Evolutionary conservation across 2,329 filamentous ascomycete genomes (phyloP).

Genomic region (Sporothrix curviconia): DNA sequence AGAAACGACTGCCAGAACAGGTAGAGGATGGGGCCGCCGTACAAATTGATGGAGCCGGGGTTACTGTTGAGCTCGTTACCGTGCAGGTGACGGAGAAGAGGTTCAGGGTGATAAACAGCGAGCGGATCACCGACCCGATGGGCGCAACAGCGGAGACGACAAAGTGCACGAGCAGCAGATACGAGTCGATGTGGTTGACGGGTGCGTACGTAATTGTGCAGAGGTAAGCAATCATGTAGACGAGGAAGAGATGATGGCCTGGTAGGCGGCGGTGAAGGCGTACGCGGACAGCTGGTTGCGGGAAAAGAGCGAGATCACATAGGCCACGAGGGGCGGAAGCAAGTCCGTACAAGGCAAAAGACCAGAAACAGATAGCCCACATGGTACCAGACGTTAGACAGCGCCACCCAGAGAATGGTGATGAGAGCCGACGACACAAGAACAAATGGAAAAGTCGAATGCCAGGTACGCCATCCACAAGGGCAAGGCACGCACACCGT

Average conservation of each 20-base stretch:
- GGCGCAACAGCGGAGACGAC: slow-evolving; percentile 68
- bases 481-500: slow-evolving; percentile 74
- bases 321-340: slow-evolving; percentile 69
- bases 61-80: slow-evolving; percentile 57
- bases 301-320: slow-evolving; percentile 74
- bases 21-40: slow-evolving; percentile 80
- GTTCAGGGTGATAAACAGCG: slow-evolving; percentile 73
- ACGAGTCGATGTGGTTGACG: slow-evolving; percentile 59
- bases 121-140: slow-evolving; percentile 65
- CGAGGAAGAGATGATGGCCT: slow-evolving; percentile 64
- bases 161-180: slow-evolving; percentile 66
- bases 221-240: slow-evolving; percentile 67
- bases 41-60: slow-evolving; percentile 64
- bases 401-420: slow-evolving; percentile 61
- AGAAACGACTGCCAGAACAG: slow-evolving; percentile 66
- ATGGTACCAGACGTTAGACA: slow-evolving; percentile 65
- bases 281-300: slow-evolving; percentile 77
- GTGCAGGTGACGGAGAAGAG: slow-evolving; percentile 75
- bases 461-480: slow-evolving; percentile 77
- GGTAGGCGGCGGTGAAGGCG: slow-evolving; percentile 70
- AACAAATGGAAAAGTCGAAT: slow-evolving; percentile 75
- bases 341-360: slow-evolving; percentile 73
- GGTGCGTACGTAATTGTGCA: slow-evolving; percentile 68
- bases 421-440: slow-evolving; percentile 59
- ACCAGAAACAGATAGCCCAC: slow-evolving; percentile 76